Conservation (phyloP, 176 grass and related monocot species). For the Triticum aestivum region DNA sequence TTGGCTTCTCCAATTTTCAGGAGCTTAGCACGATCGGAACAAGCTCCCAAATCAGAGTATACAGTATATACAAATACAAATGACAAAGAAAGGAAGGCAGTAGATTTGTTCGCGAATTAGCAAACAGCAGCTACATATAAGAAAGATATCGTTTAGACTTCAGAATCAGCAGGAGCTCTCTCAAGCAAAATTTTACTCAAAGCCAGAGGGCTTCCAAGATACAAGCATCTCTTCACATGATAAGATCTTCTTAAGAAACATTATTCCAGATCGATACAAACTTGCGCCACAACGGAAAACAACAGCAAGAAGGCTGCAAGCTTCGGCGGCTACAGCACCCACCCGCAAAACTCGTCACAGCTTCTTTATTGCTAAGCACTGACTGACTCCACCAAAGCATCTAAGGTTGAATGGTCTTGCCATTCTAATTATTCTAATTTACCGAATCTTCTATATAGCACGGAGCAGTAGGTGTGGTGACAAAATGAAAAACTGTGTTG, state of each 20-base stretch:
- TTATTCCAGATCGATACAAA: constrained; percentile 28
- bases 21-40: not conserved
- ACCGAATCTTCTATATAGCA: constrained; percentile 26
- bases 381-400: constrained; percentile 14
- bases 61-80: not conserved
- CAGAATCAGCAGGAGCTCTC: not conserved
- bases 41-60: not conserved
- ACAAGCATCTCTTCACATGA: constrained; percentile 24
- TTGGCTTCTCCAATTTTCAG: not conserved
- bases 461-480: not conserved
- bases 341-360: constrained; percentile 3
- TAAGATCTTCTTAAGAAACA: constrained; percentile 1
- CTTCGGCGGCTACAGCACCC: not conserved
- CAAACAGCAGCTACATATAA: not conserved
- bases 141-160: not conserved
- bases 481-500: constrained; percentile 16
- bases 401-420: constrained; percentile 31
- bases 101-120: not conserved
- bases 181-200: constrained; percentile 26
- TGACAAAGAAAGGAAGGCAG: not conserved
- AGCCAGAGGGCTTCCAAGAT: constrained; percentile 20
- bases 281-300: not conserved
- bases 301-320: constrained; percentile 19
- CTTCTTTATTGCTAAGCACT: constrained; percentile 27
- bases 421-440: constrained; percentile 43